A percentile compares a stretch with the other conserved stretches of the same genome.
These are phyloP conservation scores for Cyclaneusma minus DNA, from an alignment of 2,329 filamentous ascomycete species.

Conservation along the genomic window DNA sequence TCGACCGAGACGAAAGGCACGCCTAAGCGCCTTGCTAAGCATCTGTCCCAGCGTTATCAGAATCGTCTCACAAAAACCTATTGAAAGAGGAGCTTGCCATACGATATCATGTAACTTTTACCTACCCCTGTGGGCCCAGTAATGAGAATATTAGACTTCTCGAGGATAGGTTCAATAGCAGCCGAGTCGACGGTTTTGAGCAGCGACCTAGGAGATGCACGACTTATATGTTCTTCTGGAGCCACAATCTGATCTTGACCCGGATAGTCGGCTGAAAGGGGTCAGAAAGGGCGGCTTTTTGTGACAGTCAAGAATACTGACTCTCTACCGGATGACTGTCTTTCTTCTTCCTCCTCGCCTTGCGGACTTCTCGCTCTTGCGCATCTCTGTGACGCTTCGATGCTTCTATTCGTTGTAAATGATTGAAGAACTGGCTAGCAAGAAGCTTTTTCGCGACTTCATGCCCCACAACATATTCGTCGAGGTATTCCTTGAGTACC, in stretches of 20 bases:
- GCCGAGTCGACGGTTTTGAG: constrained; percentile 6
- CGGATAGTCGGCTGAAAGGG: constrained; percentile 35
- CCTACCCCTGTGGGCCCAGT: constrained; percentile 89
- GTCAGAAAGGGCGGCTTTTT: constrained; percentile 20
- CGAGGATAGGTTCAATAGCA: constrained; percentile 39
- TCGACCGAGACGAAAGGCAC: constrained; percentile 93
- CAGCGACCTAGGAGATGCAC: constrained; percentile 1
- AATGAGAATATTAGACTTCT: constrained; percentile 89
- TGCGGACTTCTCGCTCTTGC: constrained; percentile 46
- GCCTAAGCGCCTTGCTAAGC: constrained; percentile 79
- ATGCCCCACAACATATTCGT: constrained; percentile 93
- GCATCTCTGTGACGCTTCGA: constrained; percentile 60
- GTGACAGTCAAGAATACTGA: constrained; percentile 22
- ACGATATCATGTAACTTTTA: constrained; percentile 84
- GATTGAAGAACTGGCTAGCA: constrained; percentile 87
- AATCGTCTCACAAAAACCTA: neutral
- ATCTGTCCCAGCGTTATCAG: constrained; percentile 35
- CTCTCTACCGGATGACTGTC: constrained; percentile 68
- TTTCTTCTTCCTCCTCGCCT: constrained; percentile 33
- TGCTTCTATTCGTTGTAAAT: constrained; percentile 78
- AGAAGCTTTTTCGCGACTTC: constrained; percentile 89
- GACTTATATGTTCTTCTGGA: constrained; percentile 4
- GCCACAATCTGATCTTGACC: constrained; percentile 24
- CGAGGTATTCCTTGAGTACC: constrained; percentile 74
- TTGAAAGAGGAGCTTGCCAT: constrained; percentile 13